Evolutionary conservation across 2,329 filamentous ascomycete genomes (phyloP).

Genomic region (Paecilomyces formosus): DNA sequence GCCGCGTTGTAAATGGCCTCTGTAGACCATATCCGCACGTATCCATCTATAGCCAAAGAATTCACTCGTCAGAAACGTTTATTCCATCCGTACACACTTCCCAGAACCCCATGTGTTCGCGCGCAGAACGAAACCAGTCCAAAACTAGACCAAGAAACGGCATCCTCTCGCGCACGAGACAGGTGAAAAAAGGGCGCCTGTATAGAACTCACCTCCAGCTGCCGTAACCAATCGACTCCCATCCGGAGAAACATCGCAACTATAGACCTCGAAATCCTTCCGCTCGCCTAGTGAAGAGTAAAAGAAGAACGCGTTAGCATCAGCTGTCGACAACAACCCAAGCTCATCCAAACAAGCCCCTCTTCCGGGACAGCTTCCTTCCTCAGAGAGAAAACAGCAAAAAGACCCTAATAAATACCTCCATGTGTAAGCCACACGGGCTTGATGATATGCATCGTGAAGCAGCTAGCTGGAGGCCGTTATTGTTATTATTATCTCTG

Average conservation of each 20-base stretch:
- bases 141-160: neutral
- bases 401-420: slow-evolving; percentile 45
- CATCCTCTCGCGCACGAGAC: neutral
- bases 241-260: slow-evolving; percentile 93
- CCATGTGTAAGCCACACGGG: slow-evolving; percentile 93
- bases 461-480: slow-evolving; percentile 2
- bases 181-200: slow-evolving; percentile 10
- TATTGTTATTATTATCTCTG: slow-evolving; percentile 1
- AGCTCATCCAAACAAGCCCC: neutral
- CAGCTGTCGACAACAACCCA: neutral
- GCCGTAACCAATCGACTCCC: slow-evolving; percentile 86
- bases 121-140: neutral
- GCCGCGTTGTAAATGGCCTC: slow-evolving; percentile 81
- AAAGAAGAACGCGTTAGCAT: slow-evolving; percentile 2
- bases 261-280: slow-evolving; percentile 98
- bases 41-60: slow-evolving; percentile 58
- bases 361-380: neutral
- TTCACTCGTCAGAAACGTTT: neutral
- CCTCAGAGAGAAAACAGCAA: neutral
- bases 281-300: slow-evolving; percentile 62
- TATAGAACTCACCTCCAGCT: slow-evolving; percentile 63
- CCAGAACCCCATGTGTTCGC: neutral
- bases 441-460: slow-evolving; percentile 77
- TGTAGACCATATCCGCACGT: slow-evolving; percentile 96
- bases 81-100: neutral